Evolutionary conservation across 2,329 filamentous ascomycete species (phyloP).

Genomic region (Trichoderma sp.): DNA sequence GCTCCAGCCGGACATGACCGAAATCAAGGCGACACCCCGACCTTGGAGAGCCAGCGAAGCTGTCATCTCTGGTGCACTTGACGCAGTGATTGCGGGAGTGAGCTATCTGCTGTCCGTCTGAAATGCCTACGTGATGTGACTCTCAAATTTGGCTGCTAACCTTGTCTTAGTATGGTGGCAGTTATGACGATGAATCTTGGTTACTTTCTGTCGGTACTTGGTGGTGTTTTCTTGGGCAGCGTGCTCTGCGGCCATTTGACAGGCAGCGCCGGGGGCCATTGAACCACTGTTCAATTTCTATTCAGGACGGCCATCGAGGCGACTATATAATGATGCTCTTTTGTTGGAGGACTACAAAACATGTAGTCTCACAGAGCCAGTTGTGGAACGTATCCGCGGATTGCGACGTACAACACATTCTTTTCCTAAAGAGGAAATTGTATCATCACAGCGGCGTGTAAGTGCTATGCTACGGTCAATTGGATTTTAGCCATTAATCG

Average conservation of each 20-base stretch:
- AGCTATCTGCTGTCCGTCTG: background rate
- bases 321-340: background rate
- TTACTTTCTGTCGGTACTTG: background rate
- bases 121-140: background rate
- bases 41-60: background rate
- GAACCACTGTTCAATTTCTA: background rate
- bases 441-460: background rate
- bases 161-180: background rate
- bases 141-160: background rate
- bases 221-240: background rate
- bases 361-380: background rate
- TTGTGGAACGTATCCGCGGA: background rate
- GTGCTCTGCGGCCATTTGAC: background rate
- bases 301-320: background rate
- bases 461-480: background rate
- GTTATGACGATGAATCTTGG: background rate
- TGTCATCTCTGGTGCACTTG: background rate
- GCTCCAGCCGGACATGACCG: background rate
- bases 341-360: background rate
- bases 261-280: background rate
- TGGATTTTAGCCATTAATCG: background rate
- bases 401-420: rapidly evolving
- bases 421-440: background rate
- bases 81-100: background rate
- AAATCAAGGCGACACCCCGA: background rate